Base-by-base conservation (phyloP, 129 eudicot genomes). In the Pulicaria dysenterica region DNA sequence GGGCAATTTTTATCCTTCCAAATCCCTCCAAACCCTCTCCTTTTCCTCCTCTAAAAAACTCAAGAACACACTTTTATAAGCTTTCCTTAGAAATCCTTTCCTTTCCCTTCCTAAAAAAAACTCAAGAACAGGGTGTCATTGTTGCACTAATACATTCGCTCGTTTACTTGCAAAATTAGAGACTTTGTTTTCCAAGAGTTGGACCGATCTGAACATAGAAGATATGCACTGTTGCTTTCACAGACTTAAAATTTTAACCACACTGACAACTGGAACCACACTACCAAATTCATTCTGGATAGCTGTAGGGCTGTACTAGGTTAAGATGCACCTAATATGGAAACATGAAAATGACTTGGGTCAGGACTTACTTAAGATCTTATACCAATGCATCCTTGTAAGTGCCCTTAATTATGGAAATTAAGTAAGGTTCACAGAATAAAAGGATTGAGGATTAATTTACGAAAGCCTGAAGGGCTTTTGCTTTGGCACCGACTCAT, bases 311-410 rank as follows among this genome's bases (percentile, higher is more conserved):
- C 31, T 24, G 31, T 24, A 24, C 31, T 24, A 24, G 31, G 31
- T 24, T 24, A 24, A 24, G 31, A 24, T 24, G 31, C 31, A 24
- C 31, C 53, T 12, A 4, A 3, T n/a, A 16, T 10, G 48, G 10
- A 38, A 40, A 38, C 68, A 16, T 39, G 31, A 42, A 6, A 45
- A 36, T 72, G 34, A 47, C 39, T 11, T 73, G 24, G 43, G 19
- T 73, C 71, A 62, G 14, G 42, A 12, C 9, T 0, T 24, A 24
- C 2, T 24, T 24, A 24, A 47, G 39, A 73, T 73, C 5, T 49
- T 50, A 61, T 62, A 36, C 31, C 34, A 49, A 62, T 73, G 54
- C 38, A 53, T 73, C 31, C 7, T 40, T 61, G 50, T 48, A 61
- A 19, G 3, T 73, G 60, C 40, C 38, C 40, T 73, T 73, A 58